phyloP scores from a whole-genome alignment of 2,329 filamentous ascomycete species.

The Fusarium heterosporum region DNA sequence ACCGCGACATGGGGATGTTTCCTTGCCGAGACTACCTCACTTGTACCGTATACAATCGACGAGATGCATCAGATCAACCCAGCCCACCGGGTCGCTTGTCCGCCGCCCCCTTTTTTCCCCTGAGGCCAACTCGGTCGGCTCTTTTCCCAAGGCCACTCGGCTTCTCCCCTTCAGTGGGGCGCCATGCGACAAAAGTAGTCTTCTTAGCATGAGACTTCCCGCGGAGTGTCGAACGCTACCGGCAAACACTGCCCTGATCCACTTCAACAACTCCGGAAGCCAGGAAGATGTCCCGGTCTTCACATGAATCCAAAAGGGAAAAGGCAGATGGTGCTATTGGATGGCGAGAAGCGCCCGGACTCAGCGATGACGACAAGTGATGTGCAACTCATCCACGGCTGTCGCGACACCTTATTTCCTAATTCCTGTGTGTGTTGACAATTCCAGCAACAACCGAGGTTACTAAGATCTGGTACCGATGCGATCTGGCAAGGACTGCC shows the following conservation, averaged over 20 bases:
- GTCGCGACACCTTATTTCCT: slow-evolving; percentile 38
- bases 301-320: slow-evolving; percentile 33
- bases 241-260: slow-evolving; percentile 39
- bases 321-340: slow-evolving; percentile 36
- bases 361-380: slow-evolving; percentile 44
- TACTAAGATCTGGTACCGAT: slow-evolving; percentile 2
- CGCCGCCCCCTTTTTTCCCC: slow-evolving; percentile 47
- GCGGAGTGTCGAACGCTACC: slow-evolving; percentile 36
- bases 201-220: slow-evolving; percentile 41
- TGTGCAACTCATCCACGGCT: slow-evolving; percentile 41
- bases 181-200: slow-evolving; percentile 48
- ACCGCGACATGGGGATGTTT: slow-evolving; percentile 32
- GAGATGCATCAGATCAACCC: slow-evolving; percentile 49
- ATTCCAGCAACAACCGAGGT: slow-evolving; percentile 30
- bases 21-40: slow-evolving; percentile 38
- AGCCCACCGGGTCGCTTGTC: slow-evolving; percentile 47
- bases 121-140: slow-evolving; percentile 38
- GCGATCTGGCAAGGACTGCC: slow-evolving; percentile 7
- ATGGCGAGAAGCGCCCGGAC: slow-evolving; percentile 32
- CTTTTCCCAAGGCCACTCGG: slow-evolving; percentile 42
- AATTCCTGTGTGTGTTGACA: slow-evolving; percentile 19
- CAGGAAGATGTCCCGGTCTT: slow-evolving; percentile 43
- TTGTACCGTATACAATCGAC: slow-evolving; percentile 34
- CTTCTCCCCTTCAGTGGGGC: slow-evolving; percentile 47
- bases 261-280: slow-evolving; percentile 41